These are phyloP conservation scores for Leersia perrieri DNA, from an alignment of 176 grass and related monocot genomes.

Conservation along the genomic window DNA sequence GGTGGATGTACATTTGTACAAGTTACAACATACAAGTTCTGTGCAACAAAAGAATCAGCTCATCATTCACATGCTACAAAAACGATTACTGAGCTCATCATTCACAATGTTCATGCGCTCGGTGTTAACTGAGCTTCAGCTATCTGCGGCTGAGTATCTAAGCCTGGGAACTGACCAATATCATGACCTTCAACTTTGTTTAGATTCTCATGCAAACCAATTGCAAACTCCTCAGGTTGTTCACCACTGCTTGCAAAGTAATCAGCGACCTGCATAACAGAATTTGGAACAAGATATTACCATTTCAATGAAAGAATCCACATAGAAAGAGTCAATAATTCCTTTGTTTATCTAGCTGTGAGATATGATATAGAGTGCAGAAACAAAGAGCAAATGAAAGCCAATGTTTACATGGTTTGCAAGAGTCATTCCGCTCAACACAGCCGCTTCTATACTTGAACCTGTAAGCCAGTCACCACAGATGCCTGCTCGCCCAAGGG, in stretches of 20 bases:
- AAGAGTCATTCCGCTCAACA: slow-evolving; percentile 78
- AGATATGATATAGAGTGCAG: background rate
- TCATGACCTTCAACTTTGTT: slow-evolving; percentile 68
- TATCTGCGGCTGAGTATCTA: slow-evolving; percentile 44
- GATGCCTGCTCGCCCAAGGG: slow-evolving; percentile 85
- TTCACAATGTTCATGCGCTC: background rate
- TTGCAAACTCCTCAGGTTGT: slow-evolving; percentile 52
- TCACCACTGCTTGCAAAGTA: slow-evolving; percentile 46
- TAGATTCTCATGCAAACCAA: slow-evolving; percentile 61
- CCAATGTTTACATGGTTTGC: slow-evolving; percentile 70
- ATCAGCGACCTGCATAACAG: slow-evolving; percentile 61
- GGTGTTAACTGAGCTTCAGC: slow-evolving; percentile 41
- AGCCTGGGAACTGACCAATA: slow-evolving; percentile 75
- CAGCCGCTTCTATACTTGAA: slow-evolving; percentile 80
- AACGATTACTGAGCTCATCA: slow-evolving; percentile 19
- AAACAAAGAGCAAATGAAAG: background rate
- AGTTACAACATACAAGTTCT: background rate
- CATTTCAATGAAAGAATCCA: background rate
- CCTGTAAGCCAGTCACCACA: slow-evolving; percentile 95
- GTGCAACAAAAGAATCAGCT: background rate
- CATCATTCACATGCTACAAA: slow-evolving; percentile 41
- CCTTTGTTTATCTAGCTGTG: background rate
- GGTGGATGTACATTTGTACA: slow-evolving; percentile 13
- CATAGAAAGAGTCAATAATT: background rate
- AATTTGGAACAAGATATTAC: background rate